phyloP scores from a whole-genome alignment of 805 yeast species.

The Tetrapisispora fleetii region DNA sequence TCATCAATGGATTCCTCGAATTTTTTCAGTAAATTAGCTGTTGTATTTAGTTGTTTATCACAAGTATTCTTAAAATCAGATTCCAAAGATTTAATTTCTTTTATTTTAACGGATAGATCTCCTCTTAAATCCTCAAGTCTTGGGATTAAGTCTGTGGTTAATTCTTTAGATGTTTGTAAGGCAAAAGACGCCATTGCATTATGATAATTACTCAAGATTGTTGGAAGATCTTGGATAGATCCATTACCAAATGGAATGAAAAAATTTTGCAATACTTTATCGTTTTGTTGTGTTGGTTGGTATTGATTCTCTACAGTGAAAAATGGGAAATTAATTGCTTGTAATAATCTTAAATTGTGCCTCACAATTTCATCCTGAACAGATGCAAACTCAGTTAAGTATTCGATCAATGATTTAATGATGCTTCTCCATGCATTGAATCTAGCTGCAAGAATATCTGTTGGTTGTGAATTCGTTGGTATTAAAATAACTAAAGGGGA shows the following conservation, averaged over 20 bases:
- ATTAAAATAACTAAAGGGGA: conserved; percentile 41
- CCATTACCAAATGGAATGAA: conserved; percentile 73
- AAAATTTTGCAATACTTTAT: conserved; percentile 30
- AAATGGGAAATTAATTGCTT: conserved; percentile 49
- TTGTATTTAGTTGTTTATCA: conserved; percentile 54
- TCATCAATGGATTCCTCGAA: conserved; percentile 56
- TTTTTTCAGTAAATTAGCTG: conserved; percentile 45
- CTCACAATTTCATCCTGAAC: conserved; percentile 84
- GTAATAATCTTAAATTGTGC: conserved; percentile 71
- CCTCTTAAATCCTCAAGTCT: conserved; percentile 58
- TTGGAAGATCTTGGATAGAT: conserved; percentile 76
- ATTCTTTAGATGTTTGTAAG: conserved; percentile 47
- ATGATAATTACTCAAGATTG: conserved; percentile 56
- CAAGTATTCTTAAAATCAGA: conserved; percentile 79
- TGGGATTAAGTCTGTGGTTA: conserved; percentile 52
- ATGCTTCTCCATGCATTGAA: conserved; percentile 82
- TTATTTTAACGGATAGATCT: conserved; percentile 74
- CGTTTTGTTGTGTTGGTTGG: conserved; percentile 19
- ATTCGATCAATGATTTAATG: conserved; percentile 61
- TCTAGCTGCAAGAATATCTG: conserved; percentile 75
- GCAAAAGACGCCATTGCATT: conserved; percentile 50
- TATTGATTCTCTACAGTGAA: conserved; percentile 24
- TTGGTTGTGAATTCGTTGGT: conserved; percentile 64
- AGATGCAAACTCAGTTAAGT: conserved; percentile 68
- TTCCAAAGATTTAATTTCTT: conserved; percentile 72